Evolutionary conservation across 345 rosid genomes (phyloP).

Genomic region (Excoecaria agallocha): DNA sequence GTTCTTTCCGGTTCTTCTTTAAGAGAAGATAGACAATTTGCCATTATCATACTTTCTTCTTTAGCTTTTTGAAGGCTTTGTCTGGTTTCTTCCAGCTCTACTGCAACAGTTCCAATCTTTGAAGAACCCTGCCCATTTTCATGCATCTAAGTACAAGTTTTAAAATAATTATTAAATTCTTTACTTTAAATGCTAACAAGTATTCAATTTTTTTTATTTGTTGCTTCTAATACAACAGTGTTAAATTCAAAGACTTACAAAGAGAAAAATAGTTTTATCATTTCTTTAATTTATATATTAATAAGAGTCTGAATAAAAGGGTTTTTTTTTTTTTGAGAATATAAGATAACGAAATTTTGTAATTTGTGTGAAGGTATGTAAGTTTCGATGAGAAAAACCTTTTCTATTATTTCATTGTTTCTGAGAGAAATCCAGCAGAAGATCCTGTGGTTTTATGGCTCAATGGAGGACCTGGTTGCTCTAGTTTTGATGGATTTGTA

Average conservation of each 20-base stretch:
- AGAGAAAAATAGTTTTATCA: too few relatives aligned
- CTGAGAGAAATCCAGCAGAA: conserved; percentile 32
- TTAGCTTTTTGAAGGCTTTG: conserved; percentile 59
- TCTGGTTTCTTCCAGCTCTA: conserved; percentile 76
- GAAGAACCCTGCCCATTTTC: neutral
- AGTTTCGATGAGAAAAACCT: conserved; percentile 36
- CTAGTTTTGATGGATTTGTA: conserved; percentile 45
- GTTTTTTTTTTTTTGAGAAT: neutral
- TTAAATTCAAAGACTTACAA: too few relatives aligned
- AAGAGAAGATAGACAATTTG: conserved; percentile 50
- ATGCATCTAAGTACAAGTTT: too few relatives aligned
- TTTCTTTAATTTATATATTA: too few relatives aligned
- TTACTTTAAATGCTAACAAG: too few relatives aligned
- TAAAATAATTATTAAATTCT: too few relatives aligned
- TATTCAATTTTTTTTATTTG: too few relatives aligned
- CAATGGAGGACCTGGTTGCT: conserved; percentile 48
- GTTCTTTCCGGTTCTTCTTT: conserved; percentile 74
- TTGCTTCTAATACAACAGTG: too few relatives aligned
- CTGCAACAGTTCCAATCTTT: conserved; percentile 34
- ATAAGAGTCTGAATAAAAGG: too few relatives aligned
- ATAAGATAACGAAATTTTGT: neutral
- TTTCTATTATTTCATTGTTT: conserved; percentile 36
- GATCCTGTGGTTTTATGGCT: conserved; percentile 47
- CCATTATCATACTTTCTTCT: conserved; percentile 64
- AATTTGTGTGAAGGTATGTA: conserved; percentile 30